A percentile compares a stretch with the other conserved stretches of the same genome.
Conservation (phyloP, 805 yeast species). For the Cyberlindnera japonica region DNA sequence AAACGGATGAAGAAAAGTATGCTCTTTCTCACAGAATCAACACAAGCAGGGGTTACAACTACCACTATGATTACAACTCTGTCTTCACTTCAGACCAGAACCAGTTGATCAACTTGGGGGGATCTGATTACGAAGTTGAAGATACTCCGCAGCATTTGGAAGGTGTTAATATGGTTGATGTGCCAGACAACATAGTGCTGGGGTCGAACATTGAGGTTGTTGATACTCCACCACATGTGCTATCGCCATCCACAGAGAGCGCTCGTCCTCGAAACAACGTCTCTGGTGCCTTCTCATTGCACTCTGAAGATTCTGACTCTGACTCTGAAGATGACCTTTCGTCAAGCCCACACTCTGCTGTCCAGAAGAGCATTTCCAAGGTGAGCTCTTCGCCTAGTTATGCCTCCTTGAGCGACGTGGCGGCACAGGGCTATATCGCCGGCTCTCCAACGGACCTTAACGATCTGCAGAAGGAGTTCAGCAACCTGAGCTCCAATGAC, state of each 20-base stretch:
- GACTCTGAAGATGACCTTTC: constrained; percentile 24
- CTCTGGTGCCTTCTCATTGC: constrained; percentile 12
- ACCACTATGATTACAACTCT: constrained; percentile 75
- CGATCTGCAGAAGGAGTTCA: constrained; percentile 22
- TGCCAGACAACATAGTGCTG: constrained; percentile 28
- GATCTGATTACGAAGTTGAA: constrained; percentile 20
- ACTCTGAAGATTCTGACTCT: constrained; percentile 26
- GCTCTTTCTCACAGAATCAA: constrained; percentile 70
- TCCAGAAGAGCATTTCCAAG: constrained; percentile 14
- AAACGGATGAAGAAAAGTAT: constrained; percentile 39
- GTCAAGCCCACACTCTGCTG: constrained; percentile 8
- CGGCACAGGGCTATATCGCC: constrained; percentile 40
- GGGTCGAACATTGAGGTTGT: constrained; percentile 25
- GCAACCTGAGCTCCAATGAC: constrained; percentile 13
- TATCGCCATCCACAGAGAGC: not conserved
- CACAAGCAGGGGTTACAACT: constrained; percentile 71
- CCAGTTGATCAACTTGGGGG: constrained; percentile 19
- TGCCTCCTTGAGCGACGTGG: constrained; percentile 48
- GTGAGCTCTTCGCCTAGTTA: constrained; percentile 35
- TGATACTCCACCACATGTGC: constrained; percentile 13
- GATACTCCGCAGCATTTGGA: constrained; percentile 25
- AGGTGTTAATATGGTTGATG: constrained; percentile 28
- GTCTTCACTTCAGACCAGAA: constrained; percentile 54
- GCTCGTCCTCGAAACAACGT: not conserved
- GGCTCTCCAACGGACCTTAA: constrained; percentile 18